Evolutionary conservation across 768 basidiomycete species (phyloP).

Genomic region (Naematelia aurantialba): DNA sequence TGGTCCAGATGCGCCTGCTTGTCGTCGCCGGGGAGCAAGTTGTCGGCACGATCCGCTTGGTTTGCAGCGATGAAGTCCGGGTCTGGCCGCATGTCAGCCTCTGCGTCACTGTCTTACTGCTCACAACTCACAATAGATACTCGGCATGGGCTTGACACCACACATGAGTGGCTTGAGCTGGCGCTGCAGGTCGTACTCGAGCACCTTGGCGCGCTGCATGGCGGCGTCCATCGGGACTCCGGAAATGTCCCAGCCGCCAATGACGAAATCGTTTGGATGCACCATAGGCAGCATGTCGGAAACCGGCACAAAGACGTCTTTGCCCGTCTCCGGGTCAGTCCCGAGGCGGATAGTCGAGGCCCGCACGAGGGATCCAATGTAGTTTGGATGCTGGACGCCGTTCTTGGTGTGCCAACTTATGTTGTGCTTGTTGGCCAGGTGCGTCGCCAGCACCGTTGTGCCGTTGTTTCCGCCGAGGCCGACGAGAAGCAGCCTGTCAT

Average conservation of each 20-base stretch:
- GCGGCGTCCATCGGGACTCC: constrained; percentile 77
- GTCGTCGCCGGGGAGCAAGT: constrained; percentile 75
- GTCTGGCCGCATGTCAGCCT: constrained; percentile 53
- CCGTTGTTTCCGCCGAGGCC: constrained; percentile 98
- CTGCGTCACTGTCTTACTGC: too few relatives aligned
- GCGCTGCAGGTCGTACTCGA: constrained; percentile 94
- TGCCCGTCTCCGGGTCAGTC: constrained; percentile 68
- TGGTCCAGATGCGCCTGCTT: constrained; percentile 90
- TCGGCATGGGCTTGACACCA: constrained; percentile 75
- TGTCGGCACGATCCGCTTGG: constrained; percentile 93
- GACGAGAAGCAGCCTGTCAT: constrained; percentile 83
- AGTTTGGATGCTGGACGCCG: constrained; percentile 90
- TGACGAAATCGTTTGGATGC: constrained; percentile 93
- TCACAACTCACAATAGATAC: constrained; percentile 63
- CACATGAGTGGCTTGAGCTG: constrained; percentile 86
- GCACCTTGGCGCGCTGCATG: constrained; percentile 86
- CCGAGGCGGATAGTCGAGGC: constrained; percentile 93
- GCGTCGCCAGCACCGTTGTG: constrained; percentile 84
- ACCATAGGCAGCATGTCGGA: constrained; percentile 94
- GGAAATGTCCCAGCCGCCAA: constrained; percentile 99
- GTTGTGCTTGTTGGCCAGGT: constrained; percentile 92
- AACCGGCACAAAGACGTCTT: constrained; percentile 88
- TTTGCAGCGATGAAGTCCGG: constrained; percentile 97
- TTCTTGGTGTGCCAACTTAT: constrained; percentile 92
- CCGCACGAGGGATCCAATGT: constrained; percentile 92